Evolutionary conservation across 1,284 basidiomycete genomes (phyloP), one percentile per base, ranked within the genome.

Genomic region (Athelia psychrophila): DNA sequence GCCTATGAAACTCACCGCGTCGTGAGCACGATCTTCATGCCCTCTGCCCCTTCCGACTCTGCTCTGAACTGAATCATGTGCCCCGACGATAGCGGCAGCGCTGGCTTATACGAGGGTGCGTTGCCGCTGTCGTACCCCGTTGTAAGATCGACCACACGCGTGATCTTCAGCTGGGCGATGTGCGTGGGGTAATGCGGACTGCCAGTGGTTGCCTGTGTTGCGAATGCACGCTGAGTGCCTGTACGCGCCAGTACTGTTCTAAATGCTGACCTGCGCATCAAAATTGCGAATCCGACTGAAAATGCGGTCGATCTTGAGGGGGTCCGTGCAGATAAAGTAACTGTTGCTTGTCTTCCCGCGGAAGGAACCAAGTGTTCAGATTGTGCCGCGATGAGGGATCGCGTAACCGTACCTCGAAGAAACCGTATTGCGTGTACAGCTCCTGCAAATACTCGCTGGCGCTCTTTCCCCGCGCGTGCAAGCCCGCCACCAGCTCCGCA

Each of bases 51-150:
- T 64, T 60, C 22, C 19, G 70, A 74, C 53, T 74, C 69, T 8
- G 83, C 86, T 54, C 80, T 71, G 66, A 93, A 88, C 56, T 89
- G 86, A 44, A 94, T 83, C 92, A 93, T 93, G 58, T 93, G 86
- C 2, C 89, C 88, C 1, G 84, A 85, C 12, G 88, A 91, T 20
- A 88, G 68, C 16, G 91, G 89, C 16, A 93, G 71, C 23, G 66
- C 66, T 2, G 91, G 84, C 56, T 77, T 69, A 61, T 77, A 86
- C 2, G 73, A 75, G 0, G 88, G 87, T n/a, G 81, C 72, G 58
- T 86, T 87, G 5, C 75, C 72, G 58, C 81, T 89, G 56, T 91
- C 85, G 62, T 87, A 92, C 30, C 84, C 87, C 23, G 74, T 70
- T 1, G 91, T 93, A 25, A 93, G 68, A 64, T 94, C 92, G 12